Percentiles rank a stretch among this genome's conserved stretches.
Conservation (phyloP, 1,284 basidiomycete genomes). For the Moniliophthora roreri region DNA sequence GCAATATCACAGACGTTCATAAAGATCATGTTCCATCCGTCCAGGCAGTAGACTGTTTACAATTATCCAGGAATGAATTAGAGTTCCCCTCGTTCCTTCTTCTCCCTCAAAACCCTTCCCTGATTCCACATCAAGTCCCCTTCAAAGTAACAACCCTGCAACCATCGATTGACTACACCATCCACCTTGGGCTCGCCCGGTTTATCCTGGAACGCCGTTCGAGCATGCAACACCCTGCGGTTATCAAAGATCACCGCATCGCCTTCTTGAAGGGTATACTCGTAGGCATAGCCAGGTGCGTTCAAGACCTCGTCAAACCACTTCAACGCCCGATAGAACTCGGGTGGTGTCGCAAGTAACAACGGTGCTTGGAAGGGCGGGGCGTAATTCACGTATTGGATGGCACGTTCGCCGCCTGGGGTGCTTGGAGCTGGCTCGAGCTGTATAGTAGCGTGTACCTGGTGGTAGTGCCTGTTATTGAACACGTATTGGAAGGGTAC, state of each 20-base stretch:
- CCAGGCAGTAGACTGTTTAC: too few species aligned
- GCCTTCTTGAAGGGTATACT: slow-evolving; percentile 78
- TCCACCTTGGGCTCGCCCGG: slow-evolving; percentile 31
- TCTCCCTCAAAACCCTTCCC: slow-evolving; percentile 40
- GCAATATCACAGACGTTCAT: too few species aligned
- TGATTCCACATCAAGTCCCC: slow-evolving; percentile 74
- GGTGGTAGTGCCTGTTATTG: slow-evolving; percentile 83
- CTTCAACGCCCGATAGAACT: slow-evolving; percentile 68
- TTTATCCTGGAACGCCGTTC: slow-evolving; percentile 72
- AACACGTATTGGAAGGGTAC: slow-evolving; percentile 93
- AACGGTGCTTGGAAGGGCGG: slow-evolving; percentile 94
- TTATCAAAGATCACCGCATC: slow-evolving; percentile 95
- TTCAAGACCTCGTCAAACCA: slow-evolving; percentile 67
- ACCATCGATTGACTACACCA: slow-evolving; percentile 68
- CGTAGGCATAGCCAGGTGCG: slow-evolving; percentile 52
- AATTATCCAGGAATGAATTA: too few species aligned
- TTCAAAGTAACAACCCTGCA: slow-evolving; percentile 88
- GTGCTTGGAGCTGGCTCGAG: slow-evolving; percentile 43
- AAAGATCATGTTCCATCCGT: too few species aligned
- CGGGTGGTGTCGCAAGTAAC: slow-evolving; percentile 45
- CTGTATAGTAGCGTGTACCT: slow-evolving; percentile 81
- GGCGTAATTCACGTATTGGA: slow-evolving; percentile 84
- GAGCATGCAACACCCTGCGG: slow-evolving; percentile 86
- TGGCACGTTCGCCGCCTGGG: slow-evolving; percentile 25
- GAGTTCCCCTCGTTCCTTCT: too few species aligned